phyloP scores from a whole-genome alignment of 352 stramenopile species.

The Globisporangium paddicum region DNA sequence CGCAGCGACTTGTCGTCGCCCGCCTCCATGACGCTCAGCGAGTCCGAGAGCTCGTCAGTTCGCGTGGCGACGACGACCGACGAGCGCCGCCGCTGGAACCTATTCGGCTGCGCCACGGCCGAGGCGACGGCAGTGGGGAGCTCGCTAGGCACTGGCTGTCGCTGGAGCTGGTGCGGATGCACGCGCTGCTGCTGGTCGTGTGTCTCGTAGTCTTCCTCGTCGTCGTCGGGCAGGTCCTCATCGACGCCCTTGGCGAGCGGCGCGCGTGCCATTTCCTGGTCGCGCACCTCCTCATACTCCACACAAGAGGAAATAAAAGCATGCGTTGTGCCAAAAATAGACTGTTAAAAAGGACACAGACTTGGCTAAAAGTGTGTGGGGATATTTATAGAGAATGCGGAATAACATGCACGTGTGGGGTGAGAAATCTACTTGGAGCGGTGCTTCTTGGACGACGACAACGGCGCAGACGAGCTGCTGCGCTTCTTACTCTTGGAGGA shows the following conservation, averaged over 20 bases:
- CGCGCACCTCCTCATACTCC: no score
- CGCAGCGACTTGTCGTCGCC: constrained; percentile 34
- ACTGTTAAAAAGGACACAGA: neutral
- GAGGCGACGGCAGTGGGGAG: neutral
- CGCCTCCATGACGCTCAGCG: constrained; percentile 8
- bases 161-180: neutral
- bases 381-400: constrained; percentile 7
- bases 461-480: constrained; percentile 38
- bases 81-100: constrained; percentile 7
- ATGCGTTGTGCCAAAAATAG: neutral
- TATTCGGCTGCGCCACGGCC: neutral
- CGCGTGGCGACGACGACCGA: neutral
- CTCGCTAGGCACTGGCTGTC: neutral
- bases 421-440: constrained; percentile 41
- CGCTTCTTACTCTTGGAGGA: constrained; percentile 59
- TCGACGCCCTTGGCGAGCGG: constrained; percentile 21
- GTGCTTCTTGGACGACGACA: constrained; percentile 63
- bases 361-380: neutral
- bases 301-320: neutral
- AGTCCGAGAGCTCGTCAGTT: constrained; percentile 7
- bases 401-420: neutral
- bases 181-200: neutral
- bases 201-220: constrained; percentile 9
- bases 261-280: neutral
- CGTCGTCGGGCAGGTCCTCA: constrained; percentile 18